These are phyloP conservation scores for Alternaria triticina DNA, from an alignment of 2,329 filamentous ascomycete species.

Conservation along the genomic window DNA sequence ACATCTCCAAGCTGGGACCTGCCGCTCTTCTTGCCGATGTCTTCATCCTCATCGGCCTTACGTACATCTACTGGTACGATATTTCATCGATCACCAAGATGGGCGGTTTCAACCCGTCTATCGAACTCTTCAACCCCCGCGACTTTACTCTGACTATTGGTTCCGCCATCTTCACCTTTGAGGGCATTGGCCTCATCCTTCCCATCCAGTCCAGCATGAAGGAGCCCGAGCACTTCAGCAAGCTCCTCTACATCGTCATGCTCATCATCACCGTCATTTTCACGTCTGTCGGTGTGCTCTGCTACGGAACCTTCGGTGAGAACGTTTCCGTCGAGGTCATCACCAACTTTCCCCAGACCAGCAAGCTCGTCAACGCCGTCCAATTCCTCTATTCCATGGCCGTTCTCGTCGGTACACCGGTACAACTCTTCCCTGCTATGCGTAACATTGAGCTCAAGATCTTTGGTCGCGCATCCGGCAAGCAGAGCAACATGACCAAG, in stretches of 20 bases:
- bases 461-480: slow-evolving; percentile 71
- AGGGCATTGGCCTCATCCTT: slow-evolving; percentile 77
- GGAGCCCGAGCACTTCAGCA: slow-evolving; percentile 70
- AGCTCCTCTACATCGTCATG: slow-evolving; percentile 73
- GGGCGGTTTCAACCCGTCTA: slow-evolving; percentile 64
- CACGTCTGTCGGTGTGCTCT: slow-evolving; percentile 73
- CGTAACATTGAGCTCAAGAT: slow-evolving; percentile 73
- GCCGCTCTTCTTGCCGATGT: slow-evolving; percentile 73
- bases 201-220: slow-evolving; percentile 80
- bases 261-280: slow-evolving; percentile 75
- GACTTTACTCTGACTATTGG: slow-evolving; percentile 75
- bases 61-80: slow-evolving; percentile 77
- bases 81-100: slow-evolving; percentile 60
- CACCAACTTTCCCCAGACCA: slow-evolving; percentile 75
- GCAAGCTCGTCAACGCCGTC: slow-evolving; percentile 75
- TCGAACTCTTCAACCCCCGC: slow-evolving; percentile 73
- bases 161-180: slow-evolving; percentile 78
- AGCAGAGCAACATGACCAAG: slow-evolving; percentile 68
- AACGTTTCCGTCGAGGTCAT: slow-evolving; percentile 76
- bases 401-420: slow-evolving; percentile 74
- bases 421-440: slow-evolving; percentile 76
- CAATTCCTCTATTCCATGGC: slow-evolving; percentile 77
- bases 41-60: slow-evolving; percentile 73
- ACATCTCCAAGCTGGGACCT: slow-evolving; percentile 75
- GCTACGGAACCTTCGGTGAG: slow-evolving; percentile 75